Percentiles rank a stretch among this genome's conserved stretches.
These are phyloP conservation scores for Cyclotella sp. DNA, from an alignment of 108 stramenopile genomes.

Conservation along the genomic window DNA sequence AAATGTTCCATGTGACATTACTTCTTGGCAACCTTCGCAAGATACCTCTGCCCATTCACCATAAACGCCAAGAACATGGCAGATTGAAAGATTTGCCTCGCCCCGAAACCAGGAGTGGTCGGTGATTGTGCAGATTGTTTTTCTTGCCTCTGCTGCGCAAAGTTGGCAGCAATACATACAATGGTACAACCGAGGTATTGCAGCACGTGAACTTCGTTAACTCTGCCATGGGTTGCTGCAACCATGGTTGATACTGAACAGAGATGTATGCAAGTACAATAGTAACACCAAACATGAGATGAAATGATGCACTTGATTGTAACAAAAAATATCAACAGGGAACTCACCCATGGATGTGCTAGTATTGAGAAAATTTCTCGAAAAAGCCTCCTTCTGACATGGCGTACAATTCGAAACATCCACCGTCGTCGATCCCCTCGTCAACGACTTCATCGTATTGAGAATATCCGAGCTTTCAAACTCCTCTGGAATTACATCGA, in stretches of 20 bases:
- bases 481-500: neutral
- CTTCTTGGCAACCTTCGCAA: slow-evolving; percentile 49
- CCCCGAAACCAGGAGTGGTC: slow-evolving; percentile 12
- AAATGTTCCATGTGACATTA: neutral
- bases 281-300: neutral
- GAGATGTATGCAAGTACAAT: neutral
- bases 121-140: neutral
- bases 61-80: slow-evolving; percentile 56
- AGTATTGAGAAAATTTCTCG: slow-evolving; percentile 49
- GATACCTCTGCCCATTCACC: slow-evolving; percentile 49
- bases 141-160: slow-evolving; percentile 30
- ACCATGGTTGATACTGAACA: slow-evolving; percentile 43
- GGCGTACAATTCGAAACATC: slow-evolving; percentile 6
- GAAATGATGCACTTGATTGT: neutral
- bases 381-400: slow-evolving; percentile 21
- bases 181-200: slow-evolving; percentile 53
- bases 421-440: slow-evolving; percentile 9
- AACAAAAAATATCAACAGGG: neutral
- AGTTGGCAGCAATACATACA: slow-evolving; percentile 56
- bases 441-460: slow-evolving; percentile 10
- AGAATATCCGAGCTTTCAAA: slow-evolving; percentile 16
- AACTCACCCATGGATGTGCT: slow-evolving; percentile 39
- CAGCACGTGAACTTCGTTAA: slow-evolving; percentile 50
- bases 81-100: slow-evolving; percentile 45
- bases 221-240: slow-evolving; percentile 46